A percentile compares a stretch with the other conserved stretches of the same genome.
Conservation (phyloP, 176 grass and related monocot species). For the Cenchrus purpureus region DNA sequence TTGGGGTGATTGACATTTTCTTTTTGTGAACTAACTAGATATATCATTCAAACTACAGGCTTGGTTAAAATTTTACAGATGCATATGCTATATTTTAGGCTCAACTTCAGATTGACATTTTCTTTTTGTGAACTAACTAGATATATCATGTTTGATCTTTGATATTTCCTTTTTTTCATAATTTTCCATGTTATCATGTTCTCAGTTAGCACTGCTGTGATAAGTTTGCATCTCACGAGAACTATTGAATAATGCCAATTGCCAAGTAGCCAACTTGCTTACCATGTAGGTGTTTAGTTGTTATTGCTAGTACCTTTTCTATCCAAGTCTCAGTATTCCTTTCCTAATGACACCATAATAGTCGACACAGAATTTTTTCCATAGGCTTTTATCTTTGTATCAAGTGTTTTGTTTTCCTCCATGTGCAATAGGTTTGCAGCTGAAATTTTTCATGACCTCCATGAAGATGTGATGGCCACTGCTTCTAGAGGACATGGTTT, state of each 20-base stretch:
- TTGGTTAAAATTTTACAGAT: background rate
- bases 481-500: conserved; percentile 89
- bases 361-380: background rate
- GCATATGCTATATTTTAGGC: background rate
- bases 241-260: conserved; percentile 2
- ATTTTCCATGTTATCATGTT: conserved; percentile 20
- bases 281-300: background rate
- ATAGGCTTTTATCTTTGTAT: background rate
- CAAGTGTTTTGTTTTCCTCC: conserved; percentile 22
- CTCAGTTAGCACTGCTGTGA: background rate
- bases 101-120: background rate
- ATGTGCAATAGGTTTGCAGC: conserved; percentile 76
- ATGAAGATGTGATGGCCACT: conserved; percentile 89
- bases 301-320: conserved; percentile 9
- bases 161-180: background rate
- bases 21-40: background rate
- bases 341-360: background rate
- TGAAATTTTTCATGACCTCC: conserved; percentile 95
- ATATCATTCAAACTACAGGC: background rate
- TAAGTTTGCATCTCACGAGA: background rate
- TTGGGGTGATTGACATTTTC: background rate
- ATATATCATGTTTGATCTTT: background rate
- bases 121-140: too few species aligned
- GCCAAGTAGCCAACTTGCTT: conserved; percentile 1
- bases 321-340: conserved; percentile 14